Evolutionary conservation across 257 asterid species (phyloP), one percentile per base, ranked within the genome.

Genomic region (Nicotiana otophora): DNA sequence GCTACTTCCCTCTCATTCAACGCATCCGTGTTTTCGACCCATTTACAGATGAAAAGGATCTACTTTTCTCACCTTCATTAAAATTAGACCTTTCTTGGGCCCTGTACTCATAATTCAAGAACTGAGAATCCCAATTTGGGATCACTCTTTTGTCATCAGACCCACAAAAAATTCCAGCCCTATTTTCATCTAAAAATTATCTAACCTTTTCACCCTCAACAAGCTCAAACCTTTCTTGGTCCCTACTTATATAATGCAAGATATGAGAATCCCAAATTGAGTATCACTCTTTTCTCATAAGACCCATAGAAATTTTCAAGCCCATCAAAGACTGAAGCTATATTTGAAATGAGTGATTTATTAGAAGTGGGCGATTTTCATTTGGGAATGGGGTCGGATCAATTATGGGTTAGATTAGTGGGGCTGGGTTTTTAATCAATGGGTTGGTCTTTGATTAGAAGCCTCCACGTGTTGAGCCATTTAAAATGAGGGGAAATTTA

Each of bases 241-340:
- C 8, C 48, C 11, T 42, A 42, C 11, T 42, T 42, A 42, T 10
- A 39, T 39, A 39, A 39, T 39, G 48, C 48, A 39, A 39, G 48
- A 39, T 39, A 2, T 7, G 10, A 39, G 48, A 39, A 39, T 39
- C 48, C 48, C 48, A 1, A 8, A 42, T 42, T 42, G 8, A 11
- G 48, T 10, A 42, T 42, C 48, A 42, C 48, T 42, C 11, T 42
- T 42, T 42, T 42, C 48, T 42, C 48, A 42, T 42, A 42, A 42
- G 48, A 42, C 48, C 48, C 10, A 42, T 11, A 85, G 4, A 76
- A 3, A 90, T 88, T 91, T 4, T 84, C 92, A 77, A 82, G 77
- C 86, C 92, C 92, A 88, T 93, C 94, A 80, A 91, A 95, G 87
- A 92, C 26, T 51, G 96, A 89, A 33, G 89, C 83, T 2, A 92